Evolutionary conservation across 208 protist genomes (phyloP), one percentile per base, ranked within the genome.

Genomic region (Acanthamoeba lenticulata): DNA sequence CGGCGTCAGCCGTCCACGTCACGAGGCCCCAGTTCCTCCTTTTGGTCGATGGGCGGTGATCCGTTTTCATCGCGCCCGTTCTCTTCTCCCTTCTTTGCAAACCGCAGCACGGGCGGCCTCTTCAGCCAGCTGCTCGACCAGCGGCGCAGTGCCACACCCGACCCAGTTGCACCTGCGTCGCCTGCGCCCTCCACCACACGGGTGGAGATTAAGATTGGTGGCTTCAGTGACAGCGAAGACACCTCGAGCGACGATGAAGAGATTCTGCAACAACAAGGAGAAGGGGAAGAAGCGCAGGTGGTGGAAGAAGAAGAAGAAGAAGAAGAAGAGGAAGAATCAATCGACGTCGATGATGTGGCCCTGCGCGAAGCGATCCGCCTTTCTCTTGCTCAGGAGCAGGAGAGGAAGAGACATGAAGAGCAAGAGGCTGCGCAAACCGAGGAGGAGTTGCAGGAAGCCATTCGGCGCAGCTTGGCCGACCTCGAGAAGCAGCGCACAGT

Each of bases 161-260:
- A 24, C n/a, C 57, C 57, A n/a, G n/a, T n/a, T 29, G 15, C 15
- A 15, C 57, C 27, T 5, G 2, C 0, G 7, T 6, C 4, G n/a
- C 57, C 57, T 29, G 57, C 4, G 0, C 24, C n/a, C n/a, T n/a
- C n/a, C 6, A 11, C 57, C 57, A 67, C 32, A 1, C 69, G 69
- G 15, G 69, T 79, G 38, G 69, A 79, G 69, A 79, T 79, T 36
- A 79, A 79, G 69, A 79, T 79, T 21, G 34, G 44, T n/a, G 69
- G 69, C 69, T 79, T 79, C 40, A 47, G 17, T 36, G 69, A 79
- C 40, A 79, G 36, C 69, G 69, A 79, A 17, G 34, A 44, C 24
- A 67, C 11, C 19, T 67, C 57, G n/a, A 67, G 57, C 57, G 57
- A 67, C 24, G 57, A 67, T 2, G 57, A 67, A 5, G 57, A 67